Conservation (phyloP, 75 land plant genomes). For the Pinus albicaulis region DNA sequence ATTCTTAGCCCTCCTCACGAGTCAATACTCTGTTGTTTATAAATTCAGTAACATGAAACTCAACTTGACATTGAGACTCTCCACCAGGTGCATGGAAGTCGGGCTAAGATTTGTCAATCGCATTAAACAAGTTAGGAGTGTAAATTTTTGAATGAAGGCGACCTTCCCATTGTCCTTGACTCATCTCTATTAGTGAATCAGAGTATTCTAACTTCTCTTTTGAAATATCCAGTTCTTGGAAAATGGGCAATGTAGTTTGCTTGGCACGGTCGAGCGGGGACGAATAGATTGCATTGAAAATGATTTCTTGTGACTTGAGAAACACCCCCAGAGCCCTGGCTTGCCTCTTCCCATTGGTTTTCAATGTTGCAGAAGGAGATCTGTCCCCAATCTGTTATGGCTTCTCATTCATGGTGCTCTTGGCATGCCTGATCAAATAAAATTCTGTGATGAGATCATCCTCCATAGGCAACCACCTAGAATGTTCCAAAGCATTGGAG, state of each 20-base stretch:
- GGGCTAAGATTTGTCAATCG: constrained; percentile 56
- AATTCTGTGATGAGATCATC: constrained; percentile 48
- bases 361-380: constrained; percentile 54
- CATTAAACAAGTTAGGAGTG: constrained; percentile 48
- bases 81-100: constrained; percentile 82
- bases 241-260: too few relatives aligned
- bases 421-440: constrained; percentile 58
- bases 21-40: constrained; percentile 56
- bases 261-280: constrained; percentile 11
- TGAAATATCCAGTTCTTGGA: too few relatives aligned
- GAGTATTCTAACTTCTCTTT: too few relatives aligned
- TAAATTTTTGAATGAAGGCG: constrained; percentile 61
- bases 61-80: constrained; percentile 82
- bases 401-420: constrained; percentile 49
- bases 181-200: constrained; percentile 63
- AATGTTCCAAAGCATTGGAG: constrained; percentile 3
- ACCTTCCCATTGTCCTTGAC: constrained; percentile 88
- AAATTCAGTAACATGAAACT: constrained; percentile 75
- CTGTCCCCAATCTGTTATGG: constrained; percentile 69
- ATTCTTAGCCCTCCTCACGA: constrained; percentile 23
- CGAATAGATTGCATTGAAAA: not conserved
- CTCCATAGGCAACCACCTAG: constrained; percentile 10
- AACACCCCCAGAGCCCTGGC: too few relatives aligned
- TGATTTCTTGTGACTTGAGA: too few relatives aligned
- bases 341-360: not conserved